Percentiles rank a stretch among this genome's conserved stretches.
Conservation (phyloP, 208 protist species). For the Angomonas ambiguus region DNA sequence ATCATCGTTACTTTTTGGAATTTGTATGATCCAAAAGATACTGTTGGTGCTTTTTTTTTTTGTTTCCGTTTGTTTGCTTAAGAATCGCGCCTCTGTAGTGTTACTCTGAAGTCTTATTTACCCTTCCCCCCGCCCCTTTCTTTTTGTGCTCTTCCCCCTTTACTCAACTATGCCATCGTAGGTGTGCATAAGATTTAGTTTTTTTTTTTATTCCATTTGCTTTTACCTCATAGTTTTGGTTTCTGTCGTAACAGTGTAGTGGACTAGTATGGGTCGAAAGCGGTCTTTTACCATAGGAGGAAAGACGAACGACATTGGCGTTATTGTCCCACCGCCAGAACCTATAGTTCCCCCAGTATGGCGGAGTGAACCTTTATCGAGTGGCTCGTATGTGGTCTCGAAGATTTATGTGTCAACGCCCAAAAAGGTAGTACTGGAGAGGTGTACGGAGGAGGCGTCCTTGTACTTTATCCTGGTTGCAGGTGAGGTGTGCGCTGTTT, state of each 20-base stretch:
- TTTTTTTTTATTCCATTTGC: neutral
- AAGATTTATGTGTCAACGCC: neutral
- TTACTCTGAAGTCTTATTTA: too few relatives aligned
- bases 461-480: neutral
- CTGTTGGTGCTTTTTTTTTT: constrained; percentile 8
- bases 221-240: too few relatives aligned
- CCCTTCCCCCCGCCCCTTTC: too few relatives aligned
- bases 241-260: too few relatives aligned
- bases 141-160: too few relatives aligned
- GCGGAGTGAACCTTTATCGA: neutral
- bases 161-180: too few relatives aligned
- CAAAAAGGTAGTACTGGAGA: neutral
- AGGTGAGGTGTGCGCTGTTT: neutral
- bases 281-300: too few relatives aligned
- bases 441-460: constrained; percentile 17
- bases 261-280: neutral
- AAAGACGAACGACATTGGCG: neutral
- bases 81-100: too few relatives aligned
- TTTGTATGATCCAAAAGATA: neutral
- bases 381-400: neutral
- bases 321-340: neutral
- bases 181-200: too few relatives aligned
- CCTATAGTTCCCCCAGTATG: neutral
- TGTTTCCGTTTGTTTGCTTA: neutral
- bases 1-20: constrained; percentile 1